Base-by-base conservation (phyloP, 2,329 filamentous ascomycete species). In the Cryphonectria naterciae region DNA sequence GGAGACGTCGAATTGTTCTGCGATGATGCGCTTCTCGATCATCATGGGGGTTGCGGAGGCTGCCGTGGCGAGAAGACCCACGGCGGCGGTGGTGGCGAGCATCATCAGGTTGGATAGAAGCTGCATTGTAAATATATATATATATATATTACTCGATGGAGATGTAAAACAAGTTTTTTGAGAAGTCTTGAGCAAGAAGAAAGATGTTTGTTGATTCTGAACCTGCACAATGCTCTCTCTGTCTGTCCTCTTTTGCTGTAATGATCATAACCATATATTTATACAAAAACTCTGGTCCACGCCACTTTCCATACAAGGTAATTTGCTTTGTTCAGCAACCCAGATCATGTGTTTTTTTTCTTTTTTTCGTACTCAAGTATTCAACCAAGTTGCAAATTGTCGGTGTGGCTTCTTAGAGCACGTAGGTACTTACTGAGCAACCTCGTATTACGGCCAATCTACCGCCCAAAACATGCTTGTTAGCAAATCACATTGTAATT, bases 41-140 rank as follows among this genome's bases (percentile, higher is more conserved):
- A 32, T 32, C 32, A 32, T 32, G 2, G 72, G 65, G 2, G 73
- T 71, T 35, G 76, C 77, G 25, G 75, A 70, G 43, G 74, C 75
- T 49, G 73, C 65, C 68, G 75, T 74, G 35, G 75, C 68, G 28
- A 58, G 28, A 41, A 77, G 72, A 68, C 73, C 66, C 72, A 75
- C 63, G 68, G 73, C 35, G 62, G 75, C 72, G 72, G 72, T 28
- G 74, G 75, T 74, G 75, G 75, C 74, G 75, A 77, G 74, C 77
- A 79, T 74, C 75, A 76, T 74, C 77, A 79, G 81, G 78, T 74
- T 81, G 11, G 32, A 19, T n/a, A 39, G 10, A 13, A 11, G 2
- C 7, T 39, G 58, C 58, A 61, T 61, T 39, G 8, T 61, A 6
- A 28, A n/a, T 46, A 22, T 22, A n/a, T 46, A 22, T 22, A n/a